Conservation (phyloP, 2,329 filamentous ascomycete genomes). For the Polychaeton citri region DNA sequence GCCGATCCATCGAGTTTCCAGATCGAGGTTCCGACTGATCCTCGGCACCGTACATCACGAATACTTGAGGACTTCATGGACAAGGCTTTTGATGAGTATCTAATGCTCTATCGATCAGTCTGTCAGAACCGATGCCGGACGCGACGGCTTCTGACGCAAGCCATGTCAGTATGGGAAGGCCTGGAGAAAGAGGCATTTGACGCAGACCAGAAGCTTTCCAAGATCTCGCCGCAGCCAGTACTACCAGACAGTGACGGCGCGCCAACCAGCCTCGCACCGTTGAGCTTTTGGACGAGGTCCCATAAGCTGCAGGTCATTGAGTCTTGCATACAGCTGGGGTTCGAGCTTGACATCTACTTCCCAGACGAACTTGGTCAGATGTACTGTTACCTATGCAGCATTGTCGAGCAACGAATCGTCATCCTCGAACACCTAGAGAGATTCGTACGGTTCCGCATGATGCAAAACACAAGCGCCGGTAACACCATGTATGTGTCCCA, state of each 20-base stretch:
- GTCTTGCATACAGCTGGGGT: slow-evolving; percentile 78
- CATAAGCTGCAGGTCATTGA: slow-evolving; percentile 85
- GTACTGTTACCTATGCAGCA: slow-evolving; percentile 51
- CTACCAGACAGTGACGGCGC: slow-evolving; percentile 1
- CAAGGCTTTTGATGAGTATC: slow-evolving; percentile 46
- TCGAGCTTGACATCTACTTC: slow-evolving; percentile 84
- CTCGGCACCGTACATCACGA: slow-evolving; percentile 57
- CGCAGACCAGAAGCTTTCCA: slow-evolving; percentile 9
- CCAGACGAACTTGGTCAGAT: slow-evolving; percentile 72
- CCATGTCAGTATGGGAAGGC: slow-evolving; percentile 68
- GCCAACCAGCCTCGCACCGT: slow-evolving; percentile 44
- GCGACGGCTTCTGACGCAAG: slow-evolving; percentile 77
- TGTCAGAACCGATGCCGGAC: slow-evolving; percentile 86
- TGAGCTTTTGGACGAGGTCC: slow-evolving; percentile 80
- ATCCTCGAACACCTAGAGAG: slow-evolving; percentile 55
- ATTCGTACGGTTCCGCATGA: slow-evolving; percentile 36
- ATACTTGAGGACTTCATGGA: slow-evolving; percentile 58
- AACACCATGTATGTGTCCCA: slow-evolving; percentile 14
- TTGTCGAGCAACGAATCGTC: slow-evolving; percentile 6
- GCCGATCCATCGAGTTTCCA: slow-evolving; percentile 63
- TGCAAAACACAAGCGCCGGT: slow-evolving; percentile 14
- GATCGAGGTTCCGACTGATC: slow-evolving; percentile 60
- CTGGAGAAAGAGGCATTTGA: slow-evolving; percentile 58
- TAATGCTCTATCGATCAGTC: slow-evolving; percentile 71
- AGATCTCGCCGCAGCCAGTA: slow-evolving; percentile 1